Percentiles rank a stretch among this genome's conserved stretches.
These are phyloP conservation scores for Lactarius deliciosus DNA, from an alignment of 768 basidiomycete species.

Conservation along the genomic window DNA sequence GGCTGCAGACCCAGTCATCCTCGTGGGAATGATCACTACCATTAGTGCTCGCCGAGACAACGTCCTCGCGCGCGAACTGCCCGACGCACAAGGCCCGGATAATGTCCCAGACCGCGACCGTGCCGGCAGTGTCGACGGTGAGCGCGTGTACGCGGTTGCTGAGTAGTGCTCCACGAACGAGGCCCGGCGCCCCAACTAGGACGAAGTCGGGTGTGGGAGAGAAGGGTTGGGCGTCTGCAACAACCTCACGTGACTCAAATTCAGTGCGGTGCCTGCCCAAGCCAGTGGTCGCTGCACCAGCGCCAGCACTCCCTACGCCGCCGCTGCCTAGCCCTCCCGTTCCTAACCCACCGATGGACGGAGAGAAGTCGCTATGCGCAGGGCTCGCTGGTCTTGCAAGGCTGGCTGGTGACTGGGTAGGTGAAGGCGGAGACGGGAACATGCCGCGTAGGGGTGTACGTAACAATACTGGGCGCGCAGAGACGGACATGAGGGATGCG, in stretches of 20 bases:
- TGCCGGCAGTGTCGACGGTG: conserved; percentile 85
- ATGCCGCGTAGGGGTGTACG: conserved; percentile 41
- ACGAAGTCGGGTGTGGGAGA: conserved; percentile 58
- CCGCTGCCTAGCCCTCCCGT: background rate
- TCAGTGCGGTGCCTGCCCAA: conserved; percentile 45
- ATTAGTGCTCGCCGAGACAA: conserved; percentile 45
- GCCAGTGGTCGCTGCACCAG: conserved; percentile 36
- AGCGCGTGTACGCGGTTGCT: conserved; percentile 90
- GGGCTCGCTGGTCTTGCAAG: conserved; percentile 36
- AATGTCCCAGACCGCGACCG: conserved; percentile 93
- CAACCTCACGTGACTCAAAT: conserved; percentile 76
- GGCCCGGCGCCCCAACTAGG: conserved; percentile 74
- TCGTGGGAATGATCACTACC: conserved; percentile 29
- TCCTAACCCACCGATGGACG: conserved; percentile 12
- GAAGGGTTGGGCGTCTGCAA: conserved; percentile 68
- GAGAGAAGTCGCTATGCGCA: conserved; percentile 32
- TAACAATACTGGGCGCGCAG: conserved; percentile 38
- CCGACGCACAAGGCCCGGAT: conserved; percentile 76
- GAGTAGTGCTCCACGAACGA: conserved; percentile 77
- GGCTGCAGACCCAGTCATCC: conserved; percentile 56
- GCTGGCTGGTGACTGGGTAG: conserved; percentile 31
- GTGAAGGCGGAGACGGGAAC: conserved; percentile 32
- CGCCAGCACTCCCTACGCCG: background rate
- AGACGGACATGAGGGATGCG: conserved; percentile 72
- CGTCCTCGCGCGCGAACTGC: conserved; percentile 61